Evolutionary conservation across 495 filamentous ascomycete genomes (phyloP).

Genomic region (Hypoxylon fuscum): DNA sequence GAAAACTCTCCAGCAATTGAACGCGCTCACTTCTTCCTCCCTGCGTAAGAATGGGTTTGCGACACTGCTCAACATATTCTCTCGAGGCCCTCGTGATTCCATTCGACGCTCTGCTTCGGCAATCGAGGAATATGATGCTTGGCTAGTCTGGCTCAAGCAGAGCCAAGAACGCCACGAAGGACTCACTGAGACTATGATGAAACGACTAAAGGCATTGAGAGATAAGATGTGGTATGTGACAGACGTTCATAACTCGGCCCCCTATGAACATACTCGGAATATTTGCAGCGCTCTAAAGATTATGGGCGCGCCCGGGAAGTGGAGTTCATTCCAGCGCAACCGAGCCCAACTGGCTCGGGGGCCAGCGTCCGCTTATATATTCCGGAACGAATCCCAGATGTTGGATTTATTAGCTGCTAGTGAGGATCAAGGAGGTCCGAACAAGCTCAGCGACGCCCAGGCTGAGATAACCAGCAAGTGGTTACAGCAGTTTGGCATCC

Average conservation of each 20-base stretch:
- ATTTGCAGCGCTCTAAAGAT: conserved; percentile 87
- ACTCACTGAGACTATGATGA: conserved; percentile 72
- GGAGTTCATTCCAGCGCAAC: conserved; percentile 60
- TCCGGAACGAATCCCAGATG: conserved; percentile 85
- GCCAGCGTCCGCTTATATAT: conserved; percentile 73
- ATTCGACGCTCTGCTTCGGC: conserved; percentile 70
- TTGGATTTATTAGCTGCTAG: conserved; percentile 86
- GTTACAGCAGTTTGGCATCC: conserved; percentile 81
- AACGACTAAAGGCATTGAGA: conserved; percentile 70
- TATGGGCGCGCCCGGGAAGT: conserved; percentile 76
- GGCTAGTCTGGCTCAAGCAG: conserved; percentile 78
- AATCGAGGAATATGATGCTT: conserved; percentile 77
- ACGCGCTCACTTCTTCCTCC: conserved; percentile 67
- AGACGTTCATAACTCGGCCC: conserved; percentile 89
- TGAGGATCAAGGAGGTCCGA: conserved; percentile 85
- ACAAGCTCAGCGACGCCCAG: conserved; percentile 97
- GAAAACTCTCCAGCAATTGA: conserved; percentile 71
- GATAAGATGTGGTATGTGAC: conserved; percentile 99
- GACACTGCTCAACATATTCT: conserved; percentile 74
- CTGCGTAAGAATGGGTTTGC: conserved; percentile 72
- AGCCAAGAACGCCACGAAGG: conserved; percentile 75
- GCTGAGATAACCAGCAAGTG: conserved; percentile 86
- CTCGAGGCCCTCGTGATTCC: conserved; percentile 71
- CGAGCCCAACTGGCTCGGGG: conserved; percentile 65
- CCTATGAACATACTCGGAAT: conserved; percentile 88